phyloP scores from a whole-genome alignment of 768 basidiomycete species.

The Exidia glandulosa region DNA sequence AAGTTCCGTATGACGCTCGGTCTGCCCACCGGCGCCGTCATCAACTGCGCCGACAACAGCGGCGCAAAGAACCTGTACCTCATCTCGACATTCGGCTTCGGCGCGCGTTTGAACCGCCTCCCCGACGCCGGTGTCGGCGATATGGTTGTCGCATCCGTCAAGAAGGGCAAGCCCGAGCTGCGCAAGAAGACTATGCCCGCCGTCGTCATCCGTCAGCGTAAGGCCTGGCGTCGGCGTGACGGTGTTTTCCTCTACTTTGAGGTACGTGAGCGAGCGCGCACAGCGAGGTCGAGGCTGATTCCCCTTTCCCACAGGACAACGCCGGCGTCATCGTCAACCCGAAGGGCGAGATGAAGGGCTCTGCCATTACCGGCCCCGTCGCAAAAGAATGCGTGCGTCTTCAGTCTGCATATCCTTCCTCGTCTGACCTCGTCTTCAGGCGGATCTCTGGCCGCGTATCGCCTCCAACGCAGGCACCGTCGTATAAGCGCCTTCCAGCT shows the following conservation, averaged over 20 bases:
- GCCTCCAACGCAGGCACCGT: slow-evolving; percentile 98
- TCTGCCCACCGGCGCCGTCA: slow-evolving; percentile 88
- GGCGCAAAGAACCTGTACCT: slow-evolving; percentile 93
- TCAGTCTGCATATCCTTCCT: neutral
- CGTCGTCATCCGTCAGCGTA: slow-evolving; percentile 94
- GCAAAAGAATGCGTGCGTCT: slow-evolving; percentile 96
- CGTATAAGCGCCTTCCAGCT: no score
- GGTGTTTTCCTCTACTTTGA: slow-evolving; percentile 99
- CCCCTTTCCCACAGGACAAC: slow-evolving; percentile 85
- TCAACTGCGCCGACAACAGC: slow-evolving; percentile 98
- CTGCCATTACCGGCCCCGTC: slow-evolving; percentile 90
- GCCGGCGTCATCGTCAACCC: slow-evolving; percentile 96
- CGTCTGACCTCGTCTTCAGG: slow-evolving; percentile 33
- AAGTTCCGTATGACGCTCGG: slow-evolving; percentile 93
- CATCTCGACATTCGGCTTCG: slow-evolving; percentile 92
- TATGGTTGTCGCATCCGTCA: slow-evolving; percentile 94
- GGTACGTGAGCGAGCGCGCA: no score
- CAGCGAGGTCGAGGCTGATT: no score
- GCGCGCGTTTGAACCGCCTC: slow-evolving; percentile 92
- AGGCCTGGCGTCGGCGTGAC: slow-evolving; percentile 95
- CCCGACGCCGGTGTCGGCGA: slow-evolving; percentile 93
- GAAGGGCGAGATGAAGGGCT: slow-evolving; percentile 99
- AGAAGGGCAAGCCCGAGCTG: slow-evolving; percentile 99
- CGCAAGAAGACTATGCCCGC: slow-evolving; percentile 99
- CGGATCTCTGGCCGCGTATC: slow-evolving; percentile 98